Conservation (phyloP, 495 filamentous ascomycete species). For the Oleoguttula mirabilis region DNA sequence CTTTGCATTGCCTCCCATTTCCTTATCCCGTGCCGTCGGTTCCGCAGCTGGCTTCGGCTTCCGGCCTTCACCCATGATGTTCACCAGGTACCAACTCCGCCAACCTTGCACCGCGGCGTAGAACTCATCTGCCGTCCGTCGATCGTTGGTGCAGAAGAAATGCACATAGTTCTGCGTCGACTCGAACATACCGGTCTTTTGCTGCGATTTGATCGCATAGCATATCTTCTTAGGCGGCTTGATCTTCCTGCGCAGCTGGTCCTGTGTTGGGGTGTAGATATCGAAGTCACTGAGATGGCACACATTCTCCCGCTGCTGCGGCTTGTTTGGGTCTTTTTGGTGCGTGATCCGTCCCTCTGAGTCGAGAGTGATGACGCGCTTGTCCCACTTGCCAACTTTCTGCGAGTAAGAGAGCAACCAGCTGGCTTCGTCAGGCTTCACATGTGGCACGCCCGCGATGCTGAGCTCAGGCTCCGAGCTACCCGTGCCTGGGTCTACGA, state of each 20-base stretch:
- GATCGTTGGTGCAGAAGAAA: slow-evolving; percentile 74
- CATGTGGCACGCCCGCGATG: slow-evolving; percentile 39
- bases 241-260: slow-evolving; percentile 34
- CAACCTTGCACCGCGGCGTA: slow-evolving; percentile 60
- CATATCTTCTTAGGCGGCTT: slow-evolving; percentile 54
- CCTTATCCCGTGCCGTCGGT: background rate
- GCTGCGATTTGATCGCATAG: slow-evolving; percentile 84
- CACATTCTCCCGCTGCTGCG: slow-evolving; percentile 53
- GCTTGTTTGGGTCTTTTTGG: slow-evolving; percentile 53
- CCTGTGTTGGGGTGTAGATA: slow-evolving; percentile 62
- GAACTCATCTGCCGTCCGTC: slow-evolving; percentile 50
- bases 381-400: slow-evolving; percentile 72
- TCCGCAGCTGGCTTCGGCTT: slow-evolving; percentile 27
- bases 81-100: slow-evolving; percentile 81
- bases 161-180: slow-evolving; percentile 78
- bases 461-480: slow-evolving; percentile 39
- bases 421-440: slow-evolving; percentile 49
- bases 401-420: slow-evolving; percentile 71
- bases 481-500: slow-evolving; percentile 41
- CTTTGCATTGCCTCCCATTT: background rate
- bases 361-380: slow-evolving; percentile 63
- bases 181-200: slow-evolving; percentile 76
- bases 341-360: slow-evolving; percentile 63
- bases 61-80: slow-evolving; percentile 45
- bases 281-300: slow-evolving; percentile 93